Percentiles rank a stretch among this genome's conserved stretches.
These are phyloP conservation scores for Celoporthe dispersa DNA, from an alignment of 2,329 filamentous ascomycete genomes.

Conservation along the genomic window DNA sequence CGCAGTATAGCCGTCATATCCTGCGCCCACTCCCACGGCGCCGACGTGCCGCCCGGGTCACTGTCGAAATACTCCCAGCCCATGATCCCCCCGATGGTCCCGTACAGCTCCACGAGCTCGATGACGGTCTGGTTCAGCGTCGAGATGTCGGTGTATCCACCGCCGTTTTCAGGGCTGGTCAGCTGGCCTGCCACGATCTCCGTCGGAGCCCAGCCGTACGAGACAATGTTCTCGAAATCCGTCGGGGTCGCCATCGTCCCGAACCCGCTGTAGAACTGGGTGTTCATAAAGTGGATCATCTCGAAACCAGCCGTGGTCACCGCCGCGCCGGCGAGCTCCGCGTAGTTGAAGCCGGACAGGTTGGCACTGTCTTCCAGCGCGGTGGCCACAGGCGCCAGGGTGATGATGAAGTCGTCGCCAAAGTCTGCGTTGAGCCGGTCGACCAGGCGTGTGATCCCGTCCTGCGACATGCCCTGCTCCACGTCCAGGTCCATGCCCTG, in stretches of 20 bases:
- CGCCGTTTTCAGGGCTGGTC: conserved; percentile 76
- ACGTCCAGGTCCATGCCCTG: conserved; percentile 80
- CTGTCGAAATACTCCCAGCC: conserved; percentile 96
- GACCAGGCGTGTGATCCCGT: conserved; percentile 68
- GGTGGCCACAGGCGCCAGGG: conserved; percentile 80
- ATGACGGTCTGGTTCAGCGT: conserved; percentile 50
- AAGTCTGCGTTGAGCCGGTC: conserved; percentile 72
- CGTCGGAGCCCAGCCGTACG: conserved; percentile 70
- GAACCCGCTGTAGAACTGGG: conserved; percentile 94
- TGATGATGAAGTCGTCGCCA: conserved; percentile 72
- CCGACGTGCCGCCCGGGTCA: conserved; percentile 62
- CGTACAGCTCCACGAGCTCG: conserved; percentile 55
- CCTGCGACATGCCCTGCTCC: conserved; percentile 74
- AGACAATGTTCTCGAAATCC: conserved; percentile 56
- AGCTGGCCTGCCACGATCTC: conserved; percentile 82
- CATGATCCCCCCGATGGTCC: conserved; percentile 83
- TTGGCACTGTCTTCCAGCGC: conserved; percentile 63
- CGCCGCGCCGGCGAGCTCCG: conserved; percentile 69
- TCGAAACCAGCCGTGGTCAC: conserved; percentile 43
- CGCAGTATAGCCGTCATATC: conserved; percentile 60
- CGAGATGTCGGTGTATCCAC: conserved; percentile 54
- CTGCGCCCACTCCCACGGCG: conserved; percentile 79
- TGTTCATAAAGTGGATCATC: conserved; percentile 83
- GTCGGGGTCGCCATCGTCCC: conserved; percentile 56
- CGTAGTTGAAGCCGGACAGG: conserved; percentile 83